These are phyloP conservation scores for Calocybe indica DNA, from an alignment of 768 basidiomycete species.

Conservation along the genomic window DNA sequence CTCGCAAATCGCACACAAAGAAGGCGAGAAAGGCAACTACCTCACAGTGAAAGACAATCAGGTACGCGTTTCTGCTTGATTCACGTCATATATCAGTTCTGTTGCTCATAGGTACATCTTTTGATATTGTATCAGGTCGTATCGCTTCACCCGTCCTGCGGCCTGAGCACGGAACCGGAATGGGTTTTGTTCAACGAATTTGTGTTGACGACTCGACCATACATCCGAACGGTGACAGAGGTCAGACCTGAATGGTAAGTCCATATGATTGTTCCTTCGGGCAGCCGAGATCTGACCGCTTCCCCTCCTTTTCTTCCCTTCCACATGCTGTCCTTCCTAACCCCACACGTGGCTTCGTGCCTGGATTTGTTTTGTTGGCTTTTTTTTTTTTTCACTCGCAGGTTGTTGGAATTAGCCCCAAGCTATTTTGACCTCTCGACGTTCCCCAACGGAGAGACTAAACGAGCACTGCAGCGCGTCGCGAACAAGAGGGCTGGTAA, in stretches of 20 bases:
- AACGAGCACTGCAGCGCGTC: conserved; percentile 52
- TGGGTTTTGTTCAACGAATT: conserved; percentile 96
- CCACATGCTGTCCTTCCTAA: conserved; percentile 2
- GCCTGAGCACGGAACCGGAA: conserved; percentile 81
- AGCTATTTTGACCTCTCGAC: conserved; percentile 63
- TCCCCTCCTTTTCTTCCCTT: too few species aligned
- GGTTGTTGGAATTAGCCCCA: conserved; percentile 33
- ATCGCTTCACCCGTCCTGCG: conserved; percentile 79
- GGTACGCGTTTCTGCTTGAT: conserved; percentile 29
- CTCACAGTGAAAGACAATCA: conserved; percentile 94
- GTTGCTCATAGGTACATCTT: background rate
- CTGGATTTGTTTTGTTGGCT: background rate
- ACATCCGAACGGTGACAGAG: conserved; percentile 89
- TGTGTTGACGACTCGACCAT: conserved; percentile 82
- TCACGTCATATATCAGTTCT: background rate
- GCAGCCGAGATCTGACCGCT: too few species aligned
- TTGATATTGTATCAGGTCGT: conserved; percentile 43
- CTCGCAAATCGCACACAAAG: conserved; percentile 96
- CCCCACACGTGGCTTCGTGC: background rate
- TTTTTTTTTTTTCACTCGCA: conserved; percentile 11
- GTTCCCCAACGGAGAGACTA: conserved; percentile 70
- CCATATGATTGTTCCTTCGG: too few species aligned
- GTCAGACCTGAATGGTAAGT: conserved; percentile 81
- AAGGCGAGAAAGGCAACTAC: conserved; percentile 85
- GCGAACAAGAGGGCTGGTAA: conserved; percentile 49